Evolutionary conservation across 306 rosid species (phyloP).

Genomic region (Abrus pulchellus): DNA sequence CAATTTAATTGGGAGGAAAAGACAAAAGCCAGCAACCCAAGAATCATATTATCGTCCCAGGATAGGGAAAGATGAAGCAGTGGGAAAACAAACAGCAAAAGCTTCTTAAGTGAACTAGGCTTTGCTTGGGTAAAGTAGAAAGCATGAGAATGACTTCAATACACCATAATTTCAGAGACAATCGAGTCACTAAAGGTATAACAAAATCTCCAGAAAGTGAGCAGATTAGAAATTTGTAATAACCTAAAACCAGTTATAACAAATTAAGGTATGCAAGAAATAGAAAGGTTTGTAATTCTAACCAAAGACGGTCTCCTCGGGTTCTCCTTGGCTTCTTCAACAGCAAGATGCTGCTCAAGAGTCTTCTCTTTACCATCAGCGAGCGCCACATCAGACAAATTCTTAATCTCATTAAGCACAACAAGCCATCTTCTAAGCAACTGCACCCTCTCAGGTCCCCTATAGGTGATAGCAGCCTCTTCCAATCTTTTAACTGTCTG

Average conservation of each 20-base stretch:
- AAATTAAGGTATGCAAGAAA: conserved; percentile 7
- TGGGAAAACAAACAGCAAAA: conserved; percentile 13
- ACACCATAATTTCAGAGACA: conserved; percentile 12
- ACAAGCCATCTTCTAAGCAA: conserved; percentile 88
- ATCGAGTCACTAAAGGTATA: conserved; percentile 13
- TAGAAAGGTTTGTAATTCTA: conserved; percentile 47
- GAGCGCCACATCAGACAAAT: conserved; percentile 47
- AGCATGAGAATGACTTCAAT: conserved; percentile 9
- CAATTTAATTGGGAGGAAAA: conserved; percentile 9
- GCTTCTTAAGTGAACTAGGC: neutral
- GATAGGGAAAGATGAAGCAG: conserved; percentile 7
- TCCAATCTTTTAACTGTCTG: conserved; percentile 84
- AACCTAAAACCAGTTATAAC: conserved; percentile 2
- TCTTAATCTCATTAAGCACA: conserved; percentile 83
- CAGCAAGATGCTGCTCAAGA: conserved; percentile 62
- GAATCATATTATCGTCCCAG: conserved; percentile 31
- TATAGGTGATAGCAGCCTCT: conserved; percentile 81
- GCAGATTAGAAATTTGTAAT: neutral
- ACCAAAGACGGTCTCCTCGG: conserved; percentile 79
- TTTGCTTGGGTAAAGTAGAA: conserved; percentile 10
- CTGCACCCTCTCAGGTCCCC: conserved; percentile 80
- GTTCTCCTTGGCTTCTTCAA: conserved; percentile 71
- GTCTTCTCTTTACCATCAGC: conserved; percentile 68
- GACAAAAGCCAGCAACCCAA: neutral
- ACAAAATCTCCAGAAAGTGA: conserved; percentile 12